These are phyloP conservation scores for Leptographium galeiforme DNA, from an alignment of 2,329 filamentous ascomycete species.

Conservation along the genomic window DNA sequence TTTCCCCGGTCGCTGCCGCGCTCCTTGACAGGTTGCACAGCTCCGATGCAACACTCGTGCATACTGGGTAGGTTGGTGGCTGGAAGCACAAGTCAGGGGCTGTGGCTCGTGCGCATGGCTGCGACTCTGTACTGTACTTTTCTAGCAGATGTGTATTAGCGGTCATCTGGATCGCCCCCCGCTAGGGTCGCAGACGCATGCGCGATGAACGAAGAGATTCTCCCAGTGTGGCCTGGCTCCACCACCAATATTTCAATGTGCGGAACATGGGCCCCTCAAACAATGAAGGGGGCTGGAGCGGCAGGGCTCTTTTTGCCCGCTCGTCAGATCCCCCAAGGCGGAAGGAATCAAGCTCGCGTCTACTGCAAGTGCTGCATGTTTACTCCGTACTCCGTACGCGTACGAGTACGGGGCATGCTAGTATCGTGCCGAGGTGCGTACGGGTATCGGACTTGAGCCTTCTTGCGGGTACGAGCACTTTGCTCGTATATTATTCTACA, in stretches of 20 bases:
- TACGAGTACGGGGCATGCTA: too few relatives aligned
- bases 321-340: background rate
- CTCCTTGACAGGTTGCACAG: background rate
- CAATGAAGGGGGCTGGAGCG: background rate
- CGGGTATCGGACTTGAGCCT: too few relatives aligned
- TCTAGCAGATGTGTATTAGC: too few relatives aligned
- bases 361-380: background rate
- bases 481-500: too few relatives aligned
- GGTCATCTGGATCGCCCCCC: background rate
- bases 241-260: constrained; percentile 1
- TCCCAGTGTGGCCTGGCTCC: background rate
- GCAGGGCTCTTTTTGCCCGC: background rate
- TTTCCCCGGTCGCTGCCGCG: too few relatives aligned
- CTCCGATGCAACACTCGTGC: too few relatives aligned
- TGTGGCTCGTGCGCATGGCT: background rate
- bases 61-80: too few relatives aligned
- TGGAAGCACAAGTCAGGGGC: background rate
- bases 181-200: background rate
- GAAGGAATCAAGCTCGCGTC: too few relatives aligned
- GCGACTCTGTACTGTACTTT: too few relatives aligned
- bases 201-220: background rate
- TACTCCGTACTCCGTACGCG: too few relatives aligned
- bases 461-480: too few relatives aligned
- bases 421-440: too few relatives aligned
- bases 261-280: constrained; percentile 1